Percentiles rank a stretch among this genome's conserved stretches.
Evolutionary conservation across 352 stramenopile species (phyloP).

Genomic region (Pilasporangium apinafurcum): DNA sequence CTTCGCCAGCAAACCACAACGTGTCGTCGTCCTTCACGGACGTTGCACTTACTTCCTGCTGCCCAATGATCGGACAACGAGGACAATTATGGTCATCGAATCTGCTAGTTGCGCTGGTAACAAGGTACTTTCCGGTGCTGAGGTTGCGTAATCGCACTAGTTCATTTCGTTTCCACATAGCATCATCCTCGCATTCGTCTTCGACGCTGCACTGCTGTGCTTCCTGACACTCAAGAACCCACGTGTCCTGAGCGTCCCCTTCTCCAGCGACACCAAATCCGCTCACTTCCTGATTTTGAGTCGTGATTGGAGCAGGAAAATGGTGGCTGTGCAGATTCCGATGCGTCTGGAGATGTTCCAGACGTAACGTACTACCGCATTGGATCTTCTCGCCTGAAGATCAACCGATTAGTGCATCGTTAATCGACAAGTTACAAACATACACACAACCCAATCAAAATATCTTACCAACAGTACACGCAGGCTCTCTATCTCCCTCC

Average conservation of each 20-base stretch:
- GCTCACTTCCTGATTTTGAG: constrained; percentile 62
- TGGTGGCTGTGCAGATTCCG: constrained; percentile 78
- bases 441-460: no score
- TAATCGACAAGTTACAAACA: not conserved
- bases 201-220: constrained; percentile 61
- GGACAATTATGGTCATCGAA: constrained; percentile 83
- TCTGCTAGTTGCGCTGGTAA: constrained; percentile 33
- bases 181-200: constrained; percentile 65
- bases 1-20: constrained; percentile 76
- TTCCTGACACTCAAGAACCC: constrained; percentile 73
- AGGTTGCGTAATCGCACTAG: constrained; percentile 63
- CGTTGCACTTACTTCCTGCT: constrained; percentile 75
- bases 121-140: constrained; percentile 41
- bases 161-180: constrained; percentile 67
- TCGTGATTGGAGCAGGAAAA: constrained; percentile 60
- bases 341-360: constrained; percentile 71
- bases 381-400: constrained; percentile 39
- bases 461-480: constrained; percentile 36
- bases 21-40: constrained; percentile 38
- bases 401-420: not conserved
- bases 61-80: constrained; percentile 76
- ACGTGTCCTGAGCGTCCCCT: constrained; percentile 61
- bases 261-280: constrained; percentile 77
- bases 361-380: constrained; percentile 56
- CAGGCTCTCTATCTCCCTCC: constrained; percentile 42